phyloP scores from a whole-genome alignment of 129 eudicot genomes.

The Scalesia atractyloides region DNA sequence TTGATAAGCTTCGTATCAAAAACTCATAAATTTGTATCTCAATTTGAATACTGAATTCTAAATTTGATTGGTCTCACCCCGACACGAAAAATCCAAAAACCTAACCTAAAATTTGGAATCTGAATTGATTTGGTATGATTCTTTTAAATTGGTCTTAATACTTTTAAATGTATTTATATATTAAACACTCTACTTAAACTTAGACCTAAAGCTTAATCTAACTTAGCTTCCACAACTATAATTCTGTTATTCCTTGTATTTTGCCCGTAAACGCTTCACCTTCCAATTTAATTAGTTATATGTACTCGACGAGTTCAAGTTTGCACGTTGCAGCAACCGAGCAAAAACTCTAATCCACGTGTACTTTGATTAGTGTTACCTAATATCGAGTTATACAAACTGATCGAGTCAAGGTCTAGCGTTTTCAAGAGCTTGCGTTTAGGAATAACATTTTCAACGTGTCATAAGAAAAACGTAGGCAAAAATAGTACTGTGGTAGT shows the following conservation, averaged over 20 bases:
- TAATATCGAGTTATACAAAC: background rate
- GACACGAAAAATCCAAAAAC: no score
- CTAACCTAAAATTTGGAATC: no score
- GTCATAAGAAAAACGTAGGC: background rate
- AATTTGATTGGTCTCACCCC: no score
- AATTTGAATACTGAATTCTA: no score
- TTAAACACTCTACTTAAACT: background rate
- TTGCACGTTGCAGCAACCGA: background rate
- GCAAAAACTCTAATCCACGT: background rate
- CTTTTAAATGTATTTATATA: no score
- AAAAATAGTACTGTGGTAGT: conserved; percentile 16
- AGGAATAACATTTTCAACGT: background rate
- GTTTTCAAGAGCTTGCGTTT: background rate
- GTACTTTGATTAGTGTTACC: background rate
- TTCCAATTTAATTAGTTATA: background rate
- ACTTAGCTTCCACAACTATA: conserved; percentile 8
- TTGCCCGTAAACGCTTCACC: background rate
- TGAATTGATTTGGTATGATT: no score
- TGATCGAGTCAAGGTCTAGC: background rate
- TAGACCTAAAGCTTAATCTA: background rate
- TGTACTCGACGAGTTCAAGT: background rate
- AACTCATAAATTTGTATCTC: no score
- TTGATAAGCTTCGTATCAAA: no score
- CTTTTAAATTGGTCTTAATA: no score
- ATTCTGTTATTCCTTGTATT: background rate